Percentiles rank a stretch among this genome's conserved stretches.
Evolutionary conservation across 2,329 filamentous ascomycete species (phyloP).

Genomic region (Dothistroma septosporum): DNA sequence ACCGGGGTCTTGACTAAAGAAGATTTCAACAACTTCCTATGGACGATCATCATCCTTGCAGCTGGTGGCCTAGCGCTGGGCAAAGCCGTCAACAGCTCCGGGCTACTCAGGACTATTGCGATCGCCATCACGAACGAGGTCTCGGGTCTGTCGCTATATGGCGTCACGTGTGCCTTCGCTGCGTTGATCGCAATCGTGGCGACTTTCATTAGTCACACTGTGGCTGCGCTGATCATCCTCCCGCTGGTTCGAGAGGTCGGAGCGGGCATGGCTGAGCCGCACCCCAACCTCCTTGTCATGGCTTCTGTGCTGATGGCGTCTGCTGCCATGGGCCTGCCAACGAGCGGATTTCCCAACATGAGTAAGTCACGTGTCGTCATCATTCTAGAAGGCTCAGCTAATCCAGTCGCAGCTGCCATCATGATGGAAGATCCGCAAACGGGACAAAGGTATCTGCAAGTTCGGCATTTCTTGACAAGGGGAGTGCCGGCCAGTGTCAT

Average conservation of each 20-base stretch:
- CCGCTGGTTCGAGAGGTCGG: conserved; percentile 87
- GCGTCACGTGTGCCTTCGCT: conserved; percentile 80
- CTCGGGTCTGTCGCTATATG: conserved; percentile 75
- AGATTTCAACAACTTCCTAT: conserved; percentile 99
- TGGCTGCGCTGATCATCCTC: conserved; percentile 89
- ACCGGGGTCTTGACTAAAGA: conserved; percentile 95
- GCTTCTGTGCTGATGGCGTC: conserved; percentile 92
- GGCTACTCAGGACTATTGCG: conserved; percentile 84
- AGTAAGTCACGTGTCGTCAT: conserved; percentile 60
- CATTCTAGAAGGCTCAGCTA: background rate
- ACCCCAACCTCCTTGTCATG: conserved; percentile 95
- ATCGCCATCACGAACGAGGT: conserved; percentile 69
- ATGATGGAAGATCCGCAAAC: conserved; percentile 97
- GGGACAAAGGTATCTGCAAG: conserved; percentile 83
- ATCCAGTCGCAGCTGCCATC: conserved; percentile 68
- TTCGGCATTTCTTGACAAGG: conserved; percentile 92
- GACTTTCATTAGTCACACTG: conserved; percentile 96
- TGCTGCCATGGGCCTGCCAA: conserved; percentile 95
- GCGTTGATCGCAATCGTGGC: conserved; percentile 83
- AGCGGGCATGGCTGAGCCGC: conserved; percentile 76
- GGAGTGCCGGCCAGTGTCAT: conserved; percentile 84
- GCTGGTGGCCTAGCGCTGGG: conserved; percentile 89
- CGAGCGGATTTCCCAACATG: conserved; percentile 98
- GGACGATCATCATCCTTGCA: conserved; percentile 98
- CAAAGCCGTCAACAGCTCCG: conserved; percentile 90